phyloP scores from a whole-genome alignment of 495 filamentous ascomycete species.

The Staphylotrichum tortipilum region DNA sequence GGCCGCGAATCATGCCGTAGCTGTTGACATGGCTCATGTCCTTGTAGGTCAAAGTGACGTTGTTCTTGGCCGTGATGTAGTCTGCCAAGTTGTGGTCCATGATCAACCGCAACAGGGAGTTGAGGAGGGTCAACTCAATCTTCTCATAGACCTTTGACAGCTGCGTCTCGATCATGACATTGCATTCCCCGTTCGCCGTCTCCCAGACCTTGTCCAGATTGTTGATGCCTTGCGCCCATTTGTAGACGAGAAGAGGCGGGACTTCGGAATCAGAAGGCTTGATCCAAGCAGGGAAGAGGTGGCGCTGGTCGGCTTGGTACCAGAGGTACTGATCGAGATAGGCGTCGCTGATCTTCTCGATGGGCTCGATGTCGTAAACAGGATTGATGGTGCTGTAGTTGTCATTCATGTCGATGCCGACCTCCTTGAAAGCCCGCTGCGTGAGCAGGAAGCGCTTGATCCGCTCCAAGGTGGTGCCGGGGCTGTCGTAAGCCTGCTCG shows the following conservation, averaged over 20 bases:
- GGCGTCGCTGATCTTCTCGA: constrained; percentile 99
- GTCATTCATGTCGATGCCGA: constrained; percentile 99
- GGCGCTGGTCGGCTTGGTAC: constrained; percentile 98
- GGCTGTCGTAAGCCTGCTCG: constrained; percentile 97
- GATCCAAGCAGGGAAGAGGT: constrained; percentile 98
- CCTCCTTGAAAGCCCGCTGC: constrained; percentile 97
- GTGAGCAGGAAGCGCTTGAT: constrained; percentile 98
- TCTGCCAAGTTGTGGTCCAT: constrained; percentile 99
- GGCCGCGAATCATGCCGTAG: constrained; percentile 94
- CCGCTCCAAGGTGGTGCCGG: constrained; percentile 87
- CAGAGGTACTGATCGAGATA: constrained; percentile 98
- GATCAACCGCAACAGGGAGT: constrained; percentile 85
- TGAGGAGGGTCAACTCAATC: constrained; percentile 93
- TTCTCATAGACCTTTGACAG: constrained; percentile 99
- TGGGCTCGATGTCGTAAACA: constrained; percentile 97
- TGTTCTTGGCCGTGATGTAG: constrained; percentile 99
- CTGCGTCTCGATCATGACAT: constrained; percentile 98
- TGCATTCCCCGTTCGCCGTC: constrained; percentile 89
- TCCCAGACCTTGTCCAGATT: constrained; percentile 98
- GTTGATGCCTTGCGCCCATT: constrained; percentile 99
- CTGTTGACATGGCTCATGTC: constrained; percentile 99
- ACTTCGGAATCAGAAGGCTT: constrained; percentile 99
- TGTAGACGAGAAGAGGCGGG: constrained; percentile 92
- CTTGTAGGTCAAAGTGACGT: constrained; percentile 98
- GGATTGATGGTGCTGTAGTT: constrained; percentile 99